These are phyloP conservation scores for Solanum hybrid DNA, from an alignment of 305 asterid species.

Conservation along the genomic window DNA sequence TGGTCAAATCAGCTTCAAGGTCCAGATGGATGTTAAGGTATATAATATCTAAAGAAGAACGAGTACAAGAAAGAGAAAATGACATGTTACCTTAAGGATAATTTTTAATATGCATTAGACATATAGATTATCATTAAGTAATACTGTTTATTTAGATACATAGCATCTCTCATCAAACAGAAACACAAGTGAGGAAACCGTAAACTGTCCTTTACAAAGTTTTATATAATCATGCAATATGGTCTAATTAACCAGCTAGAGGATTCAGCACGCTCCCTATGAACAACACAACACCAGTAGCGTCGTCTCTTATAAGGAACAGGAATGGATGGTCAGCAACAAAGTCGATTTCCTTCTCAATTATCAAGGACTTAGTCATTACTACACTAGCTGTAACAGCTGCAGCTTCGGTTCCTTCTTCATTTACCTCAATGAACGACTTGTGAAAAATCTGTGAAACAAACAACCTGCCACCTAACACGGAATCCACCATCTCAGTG, in stretches of 20 bases:
- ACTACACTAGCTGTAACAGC: conserved; percentile 24
- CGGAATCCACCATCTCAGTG: conserved; percentile 41
- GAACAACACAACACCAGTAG: neutral
- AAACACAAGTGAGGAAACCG: neutral
- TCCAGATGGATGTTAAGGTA: neutral
- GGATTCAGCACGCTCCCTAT: neutral
- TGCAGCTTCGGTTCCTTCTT: neutral
- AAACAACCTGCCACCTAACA: conserved; percentile 8
- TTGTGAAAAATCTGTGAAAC: conserved; percentile 56
- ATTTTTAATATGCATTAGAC: neutral
- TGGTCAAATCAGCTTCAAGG: neutral
- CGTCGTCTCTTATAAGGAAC: neutral
- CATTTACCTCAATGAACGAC: neutral
- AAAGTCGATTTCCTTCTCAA: neutral
- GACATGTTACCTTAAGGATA: neutral
- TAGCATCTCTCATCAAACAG: neutral
- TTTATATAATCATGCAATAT: too few relatives aligned
- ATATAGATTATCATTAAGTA: neutral
- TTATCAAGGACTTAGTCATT: neutral
- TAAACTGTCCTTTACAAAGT: neutral
- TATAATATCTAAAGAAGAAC: neutral
- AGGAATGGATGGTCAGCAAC: neutral
- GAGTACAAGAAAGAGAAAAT: neutral
- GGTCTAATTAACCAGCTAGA: neutral
- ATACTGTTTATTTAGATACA: neutral